A percentile compares a stretch with the other conserved stretches of the same genome.
These are phyloP conservation scores for Beta vulgaris DNA, from an alignment of 148 eudicot genomes.

Conservation along the genomic window DNA sequence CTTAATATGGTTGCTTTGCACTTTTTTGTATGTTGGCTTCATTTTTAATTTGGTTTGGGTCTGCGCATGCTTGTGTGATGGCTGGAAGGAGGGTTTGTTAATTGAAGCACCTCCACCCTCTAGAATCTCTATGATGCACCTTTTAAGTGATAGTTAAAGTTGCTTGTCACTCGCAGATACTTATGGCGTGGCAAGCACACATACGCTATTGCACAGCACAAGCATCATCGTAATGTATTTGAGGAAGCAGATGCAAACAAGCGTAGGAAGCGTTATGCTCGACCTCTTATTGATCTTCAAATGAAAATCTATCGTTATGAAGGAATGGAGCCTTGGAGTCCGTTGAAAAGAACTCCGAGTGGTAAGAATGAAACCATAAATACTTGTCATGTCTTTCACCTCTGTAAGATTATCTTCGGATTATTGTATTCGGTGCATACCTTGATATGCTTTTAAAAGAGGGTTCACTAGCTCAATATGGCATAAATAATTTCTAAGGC, in stretches of 20 bases:
- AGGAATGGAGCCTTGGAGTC: conserved; percentile 88
- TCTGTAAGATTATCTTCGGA: neutral
- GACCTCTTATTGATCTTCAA: conserved; percentile 91
- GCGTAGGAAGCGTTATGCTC: conserved; percentile 94
- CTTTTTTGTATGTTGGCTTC: neutral
- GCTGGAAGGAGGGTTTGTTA: neutral
- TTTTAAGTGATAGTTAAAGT: neutral
- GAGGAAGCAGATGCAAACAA: conserved; percentile 99
- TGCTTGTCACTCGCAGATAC: conserved; percentile 50
- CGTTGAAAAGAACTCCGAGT: conserved; percentile 58
- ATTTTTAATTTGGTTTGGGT: neutral
- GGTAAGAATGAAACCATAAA: conserved; percentile 46
- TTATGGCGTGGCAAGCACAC: conserved; percentile 96
- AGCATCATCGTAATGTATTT: conserved; percentile 77
- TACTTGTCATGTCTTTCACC: neutral
- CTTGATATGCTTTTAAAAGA: neutral
- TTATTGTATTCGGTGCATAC: neutral
- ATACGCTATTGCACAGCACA: conserved; percentile 94
- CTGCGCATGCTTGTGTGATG: neutral
- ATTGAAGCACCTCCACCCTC: neutral
- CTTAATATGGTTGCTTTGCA: neutral
- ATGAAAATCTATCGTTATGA: conserved; percentile 89
- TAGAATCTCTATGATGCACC: neutral
- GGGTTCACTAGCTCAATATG: neutral
- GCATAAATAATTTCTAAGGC: neutral